These are phyloP conservation scores for Hortiboletus rubellus DNA, from an alignment of 1,284 basidiomycete species.

Conservation along the genomic window DNA sequence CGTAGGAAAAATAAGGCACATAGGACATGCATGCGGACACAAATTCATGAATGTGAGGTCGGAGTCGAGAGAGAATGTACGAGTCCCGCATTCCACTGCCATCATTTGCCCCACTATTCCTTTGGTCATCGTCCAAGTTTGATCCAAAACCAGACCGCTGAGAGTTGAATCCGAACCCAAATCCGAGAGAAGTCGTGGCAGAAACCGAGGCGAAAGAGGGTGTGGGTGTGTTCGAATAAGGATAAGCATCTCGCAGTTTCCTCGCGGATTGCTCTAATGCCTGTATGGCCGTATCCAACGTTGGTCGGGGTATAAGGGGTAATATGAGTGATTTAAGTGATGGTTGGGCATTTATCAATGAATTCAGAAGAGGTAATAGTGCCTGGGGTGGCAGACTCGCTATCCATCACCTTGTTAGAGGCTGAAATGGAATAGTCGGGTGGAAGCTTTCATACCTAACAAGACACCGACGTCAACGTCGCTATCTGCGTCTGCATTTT, in stretches of 20 bases:
- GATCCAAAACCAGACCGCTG: conserved; percentile 27
- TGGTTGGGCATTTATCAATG: conserved; percentile 64
- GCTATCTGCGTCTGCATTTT: conserved; percentile 38
- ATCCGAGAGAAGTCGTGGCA: conserved; percentile 43
- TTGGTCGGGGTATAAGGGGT: conserved; percentile 75
- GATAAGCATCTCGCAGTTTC: conserved; percentile 75
- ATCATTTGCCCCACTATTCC: conserved; percentile 20
- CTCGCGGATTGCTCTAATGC: conserved; percentile 66
- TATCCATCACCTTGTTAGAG: conserved; percentile 33
- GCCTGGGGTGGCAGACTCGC: conserved; percentile 74
- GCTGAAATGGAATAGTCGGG: not conserved
- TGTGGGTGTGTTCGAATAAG: conserved; percentile 60
- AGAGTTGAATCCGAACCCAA: conserved; percentile 43
- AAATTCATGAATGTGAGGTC: conserved; percentile 72
- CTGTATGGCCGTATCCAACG: conserved; percentile 68
- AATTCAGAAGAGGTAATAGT: conserved; percentile 66
- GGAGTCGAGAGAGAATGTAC: conserved; percentile 72
- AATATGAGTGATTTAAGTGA: conserved; percentile 66
- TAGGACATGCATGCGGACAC: conserved; percentile 73
- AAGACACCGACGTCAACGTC: conserved; percentile 77
- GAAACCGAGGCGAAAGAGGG: conserved; percentile 40
- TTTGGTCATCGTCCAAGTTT: conserved; percentile 30
- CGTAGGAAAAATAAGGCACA: conserved; percentile 76
- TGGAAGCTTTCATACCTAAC: conserved; percentile 52
- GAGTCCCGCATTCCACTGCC: conserved; percentile 68